phyloP scores from a whole-genome alignment of 139 green algal species.

The Volvox africanus region DNA sequence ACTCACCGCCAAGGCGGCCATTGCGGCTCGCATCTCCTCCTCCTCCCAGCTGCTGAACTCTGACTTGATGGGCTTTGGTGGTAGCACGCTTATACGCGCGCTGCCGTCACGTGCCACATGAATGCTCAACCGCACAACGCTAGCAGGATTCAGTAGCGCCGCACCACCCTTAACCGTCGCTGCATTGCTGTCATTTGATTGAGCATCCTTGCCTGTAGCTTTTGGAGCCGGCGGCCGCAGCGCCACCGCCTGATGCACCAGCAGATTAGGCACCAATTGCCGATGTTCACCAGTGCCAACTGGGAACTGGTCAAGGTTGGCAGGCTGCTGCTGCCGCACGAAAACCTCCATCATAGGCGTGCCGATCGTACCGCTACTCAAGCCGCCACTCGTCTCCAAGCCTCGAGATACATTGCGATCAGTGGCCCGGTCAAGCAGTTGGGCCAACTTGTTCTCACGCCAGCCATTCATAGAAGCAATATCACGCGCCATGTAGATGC shows the following conservation, averaged over 20 bases:
- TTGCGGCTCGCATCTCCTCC: slow-evolving; percentile 44
- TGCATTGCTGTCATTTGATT: not conserved
- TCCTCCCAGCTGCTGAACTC: slow-evolving; percentile 42
- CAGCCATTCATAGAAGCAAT: slow-evolving; percentile 66
- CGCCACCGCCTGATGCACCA: slow-evolving; percentile 64
- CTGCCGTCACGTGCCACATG: slow-evolving; percentile 28
- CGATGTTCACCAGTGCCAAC: not conserved
- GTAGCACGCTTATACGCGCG: slow-evolving; percentile 39
- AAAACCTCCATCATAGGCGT: slow-evolving; percentile 80
- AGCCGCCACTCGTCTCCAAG: not conserved
- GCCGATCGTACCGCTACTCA: slow-evolving; percentile 50
- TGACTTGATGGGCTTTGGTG: slow-evolving; percentile 18
- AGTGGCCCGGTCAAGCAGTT: slow-evolving; percentile 19
- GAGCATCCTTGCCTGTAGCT: not conserved
- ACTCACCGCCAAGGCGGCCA: slow-evolving; percentile 43
- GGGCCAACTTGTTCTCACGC: slow-evolving; percentile 35
- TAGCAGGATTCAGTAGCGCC: slow-evolving; percentile 21
- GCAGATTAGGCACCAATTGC: slow-evolving; percentile 22
- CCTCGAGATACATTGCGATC: not conserved
- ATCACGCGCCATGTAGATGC: slow-evolving; percentile 69
- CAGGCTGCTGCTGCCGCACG: slow-evolving; percentile 47
- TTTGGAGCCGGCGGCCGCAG: slow-evolving; percentile 49
- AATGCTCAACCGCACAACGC: slow-evolving; percentile 41
- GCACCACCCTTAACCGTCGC: not conserved
- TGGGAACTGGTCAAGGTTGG: not conserved